Evolutionary conservation across 2,329 filamentous ascomycete genomes (phyloP).

Genomic region (Cladosporium phlei): DNA sequence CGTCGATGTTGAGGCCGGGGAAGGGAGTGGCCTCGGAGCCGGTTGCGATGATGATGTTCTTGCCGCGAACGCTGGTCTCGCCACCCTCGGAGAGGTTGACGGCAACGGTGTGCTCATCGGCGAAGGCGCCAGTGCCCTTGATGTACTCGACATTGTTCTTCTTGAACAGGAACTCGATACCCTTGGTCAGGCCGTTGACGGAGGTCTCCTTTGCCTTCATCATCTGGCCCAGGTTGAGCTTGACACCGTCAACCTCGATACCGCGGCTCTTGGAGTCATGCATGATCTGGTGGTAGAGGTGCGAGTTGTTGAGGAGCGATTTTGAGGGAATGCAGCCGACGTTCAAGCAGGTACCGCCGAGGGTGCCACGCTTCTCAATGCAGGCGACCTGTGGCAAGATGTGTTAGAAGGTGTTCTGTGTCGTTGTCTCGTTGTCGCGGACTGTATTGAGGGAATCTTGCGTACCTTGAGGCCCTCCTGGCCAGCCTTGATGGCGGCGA

Average conservation of each 20-base stretch:
- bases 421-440: not conserved
- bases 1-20: conserved; percentile 90
- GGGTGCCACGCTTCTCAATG: conserved; percentile 93
- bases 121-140: conserved; percentile 83
- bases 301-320: conserved; percentile 98
- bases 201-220: conserved; percentile 99
- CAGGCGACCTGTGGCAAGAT: conserved; percentile 67
- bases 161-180: conserved; percentile 96
- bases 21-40: conserved; percentile 94
- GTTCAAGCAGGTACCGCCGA: conserved; percentile 60
- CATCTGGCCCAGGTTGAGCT: conserved; percentile 89
- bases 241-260: conserved; percentile 95
- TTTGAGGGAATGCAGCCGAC: conserved; percentile 99
- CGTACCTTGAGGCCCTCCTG: conserved; percentile 91
- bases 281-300: conserved; percentile 93
- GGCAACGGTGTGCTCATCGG: conserved; percentile 75
- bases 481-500: conserved; percentile 97
- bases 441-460: not conserved
- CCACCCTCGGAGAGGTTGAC: conserved; percentile 87
- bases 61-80: conserved; percentile 78
- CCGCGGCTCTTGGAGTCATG: conserved; percentile 97
- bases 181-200: conserved; percentile 85
- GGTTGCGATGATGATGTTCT: conserved; percentile 98
- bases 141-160: conserved; percentile 99
- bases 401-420: not conserved